phyloP scores from a whole-genome alignment of 164 flowering plant species.

The Platanus orientalis region DNA sequence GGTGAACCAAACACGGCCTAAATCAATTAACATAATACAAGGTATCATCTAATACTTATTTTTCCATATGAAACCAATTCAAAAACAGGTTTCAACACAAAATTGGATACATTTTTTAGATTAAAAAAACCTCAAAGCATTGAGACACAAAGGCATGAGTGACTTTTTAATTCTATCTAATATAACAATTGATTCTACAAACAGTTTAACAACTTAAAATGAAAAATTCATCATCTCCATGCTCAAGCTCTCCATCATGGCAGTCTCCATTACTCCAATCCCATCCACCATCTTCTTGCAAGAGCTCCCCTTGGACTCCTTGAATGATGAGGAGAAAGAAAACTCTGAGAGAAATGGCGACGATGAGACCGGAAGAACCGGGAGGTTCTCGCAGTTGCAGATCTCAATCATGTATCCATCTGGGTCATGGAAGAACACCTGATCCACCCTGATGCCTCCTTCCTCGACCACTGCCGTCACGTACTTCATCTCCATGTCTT shows the following conservation, averaged over 20 bases:
- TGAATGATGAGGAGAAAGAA: too few species aligned
- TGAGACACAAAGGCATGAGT: too few species aligned
- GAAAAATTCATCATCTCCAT: conserved; percentile 61
- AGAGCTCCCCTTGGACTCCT: conserved; percentile 13
- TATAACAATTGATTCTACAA: too few species aligned
- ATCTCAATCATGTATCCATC: conserved; percentile 85
- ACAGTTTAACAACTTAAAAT: too few species aligned
- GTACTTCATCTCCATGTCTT: conserved; percentile 57
- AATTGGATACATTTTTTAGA: too few species aligned
- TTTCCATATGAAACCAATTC: too few species aligned
- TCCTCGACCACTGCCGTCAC: conserved; percentile 65
- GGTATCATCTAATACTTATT: too few species aligned
- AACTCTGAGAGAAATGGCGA: conserved; percentile 25
- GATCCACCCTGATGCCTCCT: conserved; percentile 57
- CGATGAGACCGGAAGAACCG: conserved; percentile 54
- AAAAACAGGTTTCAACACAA: too few species aligned
- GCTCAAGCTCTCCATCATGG: conserved; percentile 64
- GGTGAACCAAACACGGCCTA: too few species aligned
- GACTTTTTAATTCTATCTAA: too few species aligned
- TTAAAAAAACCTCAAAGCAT: too few species aligned
- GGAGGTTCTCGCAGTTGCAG: conserved; percentile 79
- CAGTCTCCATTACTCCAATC: conserved; percentile 43
- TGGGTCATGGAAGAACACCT: conserved; percentile 84
- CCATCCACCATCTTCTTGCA: conserved; percentile 8
- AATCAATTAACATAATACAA: too few species aligned